Base-by-base conservation (phyloP, 2,329 filamentous ascomycete species). In the Verruconis gallopava region DNA sequence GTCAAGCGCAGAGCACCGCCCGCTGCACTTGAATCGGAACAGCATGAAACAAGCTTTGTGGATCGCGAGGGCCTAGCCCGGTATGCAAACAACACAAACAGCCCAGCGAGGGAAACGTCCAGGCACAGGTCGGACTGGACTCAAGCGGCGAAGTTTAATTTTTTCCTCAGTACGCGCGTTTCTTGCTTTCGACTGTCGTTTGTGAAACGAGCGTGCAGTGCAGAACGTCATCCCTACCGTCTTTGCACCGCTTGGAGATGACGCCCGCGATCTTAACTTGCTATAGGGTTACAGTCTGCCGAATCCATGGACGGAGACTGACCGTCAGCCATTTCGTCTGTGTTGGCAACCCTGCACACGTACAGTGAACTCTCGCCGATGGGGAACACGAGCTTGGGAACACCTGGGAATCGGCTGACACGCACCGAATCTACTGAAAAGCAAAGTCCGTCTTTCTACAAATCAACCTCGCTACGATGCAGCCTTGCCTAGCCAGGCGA, bases 351-450 rank as follows among this genome's bases (percentile, higher is more conserved):
- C 6, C 12, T 37, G n/a, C n/a, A 14, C 25, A 9, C 21, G 25
- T n/a, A 18, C 37, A 41, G 11, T 12, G 5, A 9, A 37, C 38
- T n/a, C 41, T 43, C 11, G 5, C 41, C 41, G 17, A 43, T 17
- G 11, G 41, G 41, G 6, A 43, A 11, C 11, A 42, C 40, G 5
- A 42, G n/a, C 17, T 42, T 33, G 5, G 40, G 40, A 5, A 38
- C 36, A 21, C 36, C 36, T 11, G 36, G 15, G 15, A 38, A 38
- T 15, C 21, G 36, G 18, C 36, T 38, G 18, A 38, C 15, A 15
- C 36, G 19, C 21, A 38, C 15, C 21, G 36, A 38, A 19, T 38
- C 36, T 19, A 38, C n/a, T n/a, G n/a, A n/a, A n/a, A n/a, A n/a
- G n/a, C n/a, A n/a, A n/a, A n/a, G n/a, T n/a, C n/a, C n/a, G n/a